phyloP scores from a whole-genome alignment of 2,329 filamentous ascomycete species.

The Trichoderma sp. region DNA sequence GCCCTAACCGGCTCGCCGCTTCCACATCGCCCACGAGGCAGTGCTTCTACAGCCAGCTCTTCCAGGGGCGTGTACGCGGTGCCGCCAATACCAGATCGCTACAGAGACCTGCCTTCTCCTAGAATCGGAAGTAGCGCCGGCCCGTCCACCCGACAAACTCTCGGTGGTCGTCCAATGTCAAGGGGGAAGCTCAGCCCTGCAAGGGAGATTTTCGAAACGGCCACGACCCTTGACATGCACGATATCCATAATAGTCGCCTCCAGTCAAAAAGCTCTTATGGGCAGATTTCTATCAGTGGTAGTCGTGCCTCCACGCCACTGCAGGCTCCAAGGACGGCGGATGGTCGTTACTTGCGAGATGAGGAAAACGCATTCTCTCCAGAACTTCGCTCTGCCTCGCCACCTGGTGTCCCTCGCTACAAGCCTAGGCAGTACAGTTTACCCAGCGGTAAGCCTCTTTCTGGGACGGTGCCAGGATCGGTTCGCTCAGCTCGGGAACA shows the following conservation, averaged over 20 bases:
- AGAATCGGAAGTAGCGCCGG: background rate
- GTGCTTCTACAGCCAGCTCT: conserved; percentile 6
- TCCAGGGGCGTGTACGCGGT: background rate
- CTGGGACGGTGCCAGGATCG: background rate
- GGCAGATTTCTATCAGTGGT: conserved; percentile 13
- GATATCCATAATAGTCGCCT: background rate
- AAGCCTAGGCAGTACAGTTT: conserved; percentile 17
- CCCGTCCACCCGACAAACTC: background rate
- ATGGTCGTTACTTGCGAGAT: conserved; percentile 16
- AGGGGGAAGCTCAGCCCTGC: background rate
- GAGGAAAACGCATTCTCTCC: background rate
- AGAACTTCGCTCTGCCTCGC: conserved; percentile 10
- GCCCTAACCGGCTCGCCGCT: background rate
- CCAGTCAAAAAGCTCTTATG: conserved; percentile 2
- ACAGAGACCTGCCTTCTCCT: background rate
- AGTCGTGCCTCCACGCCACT: background rate
- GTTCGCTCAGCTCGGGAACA: conserved; percentile 18
- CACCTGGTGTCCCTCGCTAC: conserved; percentile 15
- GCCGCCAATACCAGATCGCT: background rate
- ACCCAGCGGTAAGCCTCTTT: background rate
- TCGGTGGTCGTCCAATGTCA: background rate
- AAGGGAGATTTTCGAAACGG: background rate
- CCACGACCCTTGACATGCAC: background rate
- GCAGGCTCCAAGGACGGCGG: conserved; percentile 10
- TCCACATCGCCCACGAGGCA: conserved; percentile 6